These are phyloP conservation scores for Parietaria judaica DNA, from an alignment of 306 rosid genomes.

Conservation along the genomic window DNA sequence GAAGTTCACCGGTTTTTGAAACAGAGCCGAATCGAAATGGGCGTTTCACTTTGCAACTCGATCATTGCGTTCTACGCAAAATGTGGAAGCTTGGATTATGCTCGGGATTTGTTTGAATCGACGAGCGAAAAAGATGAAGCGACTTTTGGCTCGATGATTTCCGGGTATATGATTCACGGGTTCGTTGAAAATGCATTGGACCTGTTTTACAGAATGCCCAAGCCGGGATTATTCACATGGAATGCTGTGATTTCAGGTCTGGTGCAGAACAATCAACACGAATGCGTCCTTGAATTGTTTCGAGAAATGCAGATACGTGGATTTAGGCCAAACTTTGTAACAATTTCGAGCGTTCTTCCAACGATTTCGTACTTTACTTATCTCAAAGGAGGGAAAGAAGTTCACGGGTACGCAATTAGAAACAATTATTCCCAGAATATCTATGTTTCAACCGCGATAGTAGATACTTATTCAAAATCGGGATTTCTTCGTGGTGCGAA, in stretches of 20 bases:
- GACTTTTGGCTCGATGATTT: conserved; percentile 57
- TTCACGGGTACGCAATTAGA: conserved; percentile 64
- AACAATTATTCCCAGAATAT: conserved; percentile 43
- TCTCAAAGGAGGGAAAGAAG: conserved; percentile 62
- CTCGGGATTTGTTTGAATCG: conserved; percentile 53
- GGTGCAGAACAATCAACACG: conserved; percentile 58
- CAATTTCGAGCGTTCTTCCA: conserved; percentile 69
- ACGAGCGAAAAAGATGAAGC: conserved; percentile 64
- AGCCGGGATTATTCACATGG: conserved; percentile 51
- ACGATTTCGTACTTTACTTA: conserved; percentile 41
- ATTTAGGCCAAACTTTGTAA: conserved; percentile 51
- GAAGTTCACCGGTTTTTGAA: conserved; percentile 47
- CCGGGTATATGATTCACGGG: conserved; percentile 70
- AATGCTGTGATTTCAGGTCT: conserved; percentile 70
- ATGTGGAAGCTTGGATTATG: conserved; percentile 75
- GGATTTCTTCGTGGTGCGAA: conserved; percentile 60
- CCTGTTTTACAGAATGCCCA: conserved; percentile 39
- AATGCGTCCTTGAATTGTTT: conserved; percentile 40
- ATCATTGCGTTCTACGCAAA: conserved; percentile 68
- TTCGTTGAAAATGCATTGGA: conserved; percentile 54
- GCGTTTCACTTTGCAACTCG: conserved; percentile 55
- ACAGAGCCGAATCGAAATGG: conserved; percentile 42
- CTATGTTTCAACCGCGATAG: conserved; percentile 58
- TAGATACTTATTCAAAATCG: conserved; percentile 64
- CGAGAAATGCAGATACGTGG: conserved; percentile 49